Evolutionary conservation across 1,284 basidiomycete genomes (phyloP).

Genomic region (Moniliophthora roreri): DNA sequence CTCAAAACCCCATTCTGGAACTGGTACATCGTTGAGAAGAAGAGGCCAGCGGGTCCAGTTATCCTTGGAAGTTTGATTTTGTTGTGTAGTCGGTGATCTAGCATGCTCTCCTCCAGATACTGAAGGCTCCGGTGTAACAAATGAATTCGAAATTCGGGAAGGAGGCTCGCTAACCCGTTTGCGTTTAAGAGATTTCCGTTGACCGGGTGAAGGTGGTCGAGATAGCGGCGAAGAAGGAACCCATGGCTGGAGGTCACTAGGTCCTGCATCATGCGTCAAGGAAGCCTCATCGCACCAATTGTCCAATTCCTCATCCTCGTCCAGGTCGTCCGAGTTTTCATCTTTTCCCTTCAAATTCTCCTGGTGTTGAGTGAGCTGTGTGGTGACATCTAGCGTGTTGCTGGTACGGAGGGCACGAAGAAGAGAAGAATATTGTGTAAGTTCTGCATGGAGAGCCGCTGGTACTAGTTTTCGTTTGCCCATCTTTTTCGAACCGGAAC

Average conservation of each 20-base stretch:
- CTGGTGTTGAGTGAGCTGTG: slow-evolving; percentile 36
- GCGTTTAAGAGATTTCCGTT: slow-evolving; percentile 4
- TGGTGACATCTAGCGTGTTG: slow-evolving; percentile 51
- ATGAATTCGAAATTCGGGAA: background rate
- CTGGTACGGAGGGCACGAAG: slow-evolving; percentile 56
- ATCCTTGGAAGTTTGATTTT: slow-evolving; percentile 30
- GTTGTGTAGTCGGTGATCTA: slow-evolving; percentile 17
- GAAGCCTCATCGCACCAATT: background rate
- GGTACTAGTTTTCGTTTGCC: slow-evolving; percentile 45
- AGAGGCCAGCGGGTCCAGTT: slow-evolving; percentile 71
- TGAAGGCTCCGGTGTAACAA: slow-evolving; percentile 16
- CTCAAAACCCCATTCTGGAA: slow-evolving; percentile 59
- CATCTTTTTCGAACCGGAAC: slow-evolving; percentile 35
- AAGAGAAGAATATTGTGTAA: slow-evolving; percentile 62
- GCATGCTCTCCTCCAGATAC: slow-evolving; percentile 7
- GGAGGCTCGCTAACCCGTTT: slow-evolving; percentile 3
- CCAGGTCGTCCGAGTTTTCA: slow-evolving; percentile 15
- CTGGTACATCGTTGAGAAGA: slow-evolving; percentile 49
- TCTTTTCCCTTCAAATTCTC: slow-evolving; percentile 11
- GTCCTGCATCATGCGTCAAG: background rate
- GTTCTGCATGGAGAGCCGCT: slow-evolving; percentile 51
- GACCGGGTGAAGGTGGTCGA: slow-evolving; percentile 10
- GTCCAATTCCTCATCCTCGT: slow-evolving; percentile 10
- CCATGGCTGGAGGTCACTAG: background rate
- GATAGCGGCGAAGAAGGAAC: slow-evolving; percentile 12